A percentile compares a stretch with the other conserved stretches of the same genome.
phyloP scores from a whole-genome alignment of 208 protist species.

The Leishmania arabica region DNA sequence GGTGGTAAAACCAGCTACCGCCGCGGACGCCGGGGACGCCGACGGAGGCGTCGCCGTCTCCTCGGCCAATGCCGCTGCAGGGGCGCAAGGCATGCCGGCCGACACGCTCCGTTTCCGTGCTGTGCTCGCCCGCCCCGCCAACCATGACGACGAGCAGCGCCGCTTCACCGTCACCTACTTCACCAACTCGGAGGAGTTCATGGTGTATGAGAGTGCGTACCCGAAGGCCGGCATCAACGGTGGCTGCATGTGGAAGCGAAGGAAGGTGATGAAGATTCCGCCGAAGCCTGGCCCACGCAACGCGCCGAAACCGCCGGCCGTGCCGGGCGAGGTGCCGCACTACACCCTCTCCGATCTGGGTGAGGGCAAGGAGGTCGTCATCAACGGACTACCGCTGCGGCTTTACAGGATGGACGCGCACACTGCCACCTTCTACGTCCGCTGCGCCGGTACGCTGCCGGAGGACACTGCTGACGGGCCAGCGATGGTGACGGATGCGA shows the following conservation, averaged over 20 bases:
- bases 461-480: slow-evolving; percentile 1
- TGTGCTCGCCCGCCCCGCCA: slow-evolving; percentile 49
- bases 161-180: slow-evolving; percentile 85
- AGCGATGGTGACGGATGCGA: slow-evolving; percentile 31
- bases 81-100: slow-evolving; percentile 13
- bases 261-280: slow-evolving; percentile 59
- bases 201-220: slow-evolving; percentile 69
- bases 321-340: slow-evolving; percentile 26
- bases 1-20: slow-evolving; percentile 23
- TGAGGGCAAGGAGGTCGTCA: slow-evolving; percentile 65
- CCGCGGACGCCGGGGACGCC: slow-evolving; percentile 29
- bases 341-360: slow-evolving; percentile 74
- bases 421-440: slow-evolving; percentile 70
- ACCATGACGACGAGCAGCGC: slow-evolving; percentile 53
- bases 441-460: slow-evolving; percentile 28
- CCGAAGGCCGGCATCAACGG: slow-evolving; percentile 75
- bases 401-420: slow-evolving; percentile 81
- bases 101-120: slow-evolving; percentile 82
- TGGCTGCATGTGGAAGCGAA: slow-evolving; percentile 83
- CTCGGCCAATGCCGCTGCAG: neutral
- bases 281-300: slow-evolving; percentile 42
- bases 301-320: slow-evolving; percentile 25
- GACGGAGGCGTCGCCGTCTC: neutral
- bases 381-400: slow-evolving; percentile 74
- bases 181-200: slow-evolving; percentile 90